A percentile compares a stretch with the other conserved stretches of the same genome.
phyloP scores from a whole-genome alignment of 2,329 filamentous ascomycete species.

The Fusarium poae region DNA sequence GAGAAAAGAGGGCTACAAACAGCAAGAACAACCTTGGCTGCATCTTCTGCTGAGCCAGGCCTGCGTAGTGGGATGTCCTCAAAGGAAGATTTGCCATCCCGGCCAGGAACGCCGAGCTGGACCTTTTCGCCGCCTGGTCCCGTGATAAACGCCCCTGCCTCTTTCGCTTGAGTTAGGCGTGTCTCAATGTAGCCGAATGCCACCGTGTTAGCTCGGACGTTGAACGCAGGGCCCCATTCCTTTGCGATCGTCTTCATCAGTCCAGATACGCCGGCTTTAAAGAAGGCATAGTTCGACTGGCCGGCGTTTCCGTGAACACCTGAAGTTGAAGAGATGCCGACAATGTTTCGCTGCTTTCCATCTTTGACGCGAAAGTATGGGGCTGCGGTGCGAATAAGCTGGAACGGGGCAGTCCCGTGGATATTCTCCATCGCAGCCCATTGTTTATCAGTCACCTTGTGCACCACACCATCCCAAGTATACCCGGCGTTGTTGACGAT shows the following conservation, averaged over 20 bases:
- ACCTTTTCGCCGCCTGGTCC: not conserved
- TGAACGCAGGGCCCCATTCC: conserved; percentile 71
- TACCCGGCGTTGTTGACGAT: conserved; percentile 3
- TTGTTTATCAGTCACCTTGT: conserved; percentile 1
- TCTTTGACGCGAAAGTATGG: not conserved
- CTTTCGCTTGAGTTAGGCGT: not conserved
- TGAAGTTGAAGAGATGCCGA: not conserved
- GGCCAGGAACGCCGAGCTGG: not conserved
- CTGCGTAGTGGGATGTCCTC: conserved; percentile 1
- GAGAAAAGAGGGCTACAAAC: conserved; percentile 4
- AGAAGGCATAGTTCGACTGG: not conserved
- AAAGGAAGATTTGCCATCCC: not conserved
- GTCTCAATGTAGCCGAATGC: conserved; percentile 10
- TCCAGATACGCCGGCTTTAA: not conserved
- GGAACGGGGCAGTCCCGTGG: not conserved
- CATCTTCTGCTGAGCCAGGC: not conserved
- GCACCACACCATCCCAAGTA: not conserved
- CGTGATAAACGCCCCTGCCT: not conserved
- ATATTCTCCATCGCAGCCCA: not conserved
- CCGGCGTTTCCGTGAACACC: not conserved
- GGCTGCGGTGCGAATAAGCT: not conserved
- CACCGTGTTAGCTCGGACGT: not conserved
- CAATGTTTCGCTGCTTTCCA: conserved; percentile 1
- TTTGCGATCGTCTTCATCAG: conserved; percentile 69
- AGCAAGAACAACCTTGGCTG: not conserved